Percentiles rank a stretch among this genome's conserved stretches.
Evolutionary conservation across 2,329 filamentous ascomycete genomes (phyloP).

Genomic region (Verticillium isaacii): DNA sequence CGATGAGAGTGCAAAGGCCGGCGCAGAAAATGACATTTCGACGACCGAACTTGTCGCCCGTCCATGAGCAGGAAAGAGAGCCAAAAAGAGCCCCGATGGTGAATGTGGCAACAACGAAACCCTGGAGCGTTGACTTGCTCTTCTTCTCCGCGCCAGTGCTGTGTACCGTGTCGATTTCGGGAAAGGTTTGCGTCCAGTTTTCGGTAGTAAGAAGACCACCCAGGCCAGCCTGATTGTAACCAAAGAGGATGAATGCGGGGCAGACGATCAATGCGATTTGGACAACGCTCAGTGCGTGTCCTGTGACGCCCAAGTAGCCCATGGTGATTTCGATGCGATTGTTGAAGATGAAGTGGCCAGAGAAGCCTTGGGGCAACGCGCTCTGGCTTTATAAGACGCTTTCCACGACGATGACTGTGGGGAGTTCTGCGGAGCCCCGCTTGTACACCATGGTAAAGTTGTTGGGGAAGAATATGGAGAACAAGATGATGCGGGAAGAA

Average conservation of each 20-base stretch:
- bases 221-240: conserved; percentile 35
- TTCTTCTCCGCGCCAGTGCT: conserved; percentile 21
- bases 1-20: conserved; percentile 43
- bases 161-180: conserved; percentile 32
- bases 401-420: not conserved
- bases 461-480: not conserved
- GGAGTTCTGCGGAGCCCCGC: not conserved
- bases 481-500: not conserved
- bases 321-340: not conserved
- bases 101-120: conserved; percentile 30
- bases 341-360: not conserved
- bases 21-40: conserved; percentile 43
- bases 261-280: conserved; percentile 37
- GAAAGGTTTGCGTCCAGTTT: conserved; percentile 30
- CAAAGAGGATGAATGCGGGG: conserved; percentile 36
- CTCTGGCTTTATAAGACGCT: not conserved
- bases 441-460: not conserved
- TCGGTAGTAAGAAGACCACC: conserved; percentile 28
- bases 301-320: conserved; percentile 14
- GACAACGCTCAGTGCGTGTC: conserved; percentile 26
- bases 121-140: conserved; percentile 29
- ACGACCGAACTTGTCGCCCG: conserved; percentile 45
- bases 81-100: conserved; percentile 31
- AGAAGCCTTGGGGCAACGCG: too few relatives aligned
- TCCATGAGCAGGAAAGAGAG: conserved; percentile 25